Evolutionary conservation across 345 rosid genomes (phyloP).

Genomic region (Eucalyptus leucophloia): DNA sequence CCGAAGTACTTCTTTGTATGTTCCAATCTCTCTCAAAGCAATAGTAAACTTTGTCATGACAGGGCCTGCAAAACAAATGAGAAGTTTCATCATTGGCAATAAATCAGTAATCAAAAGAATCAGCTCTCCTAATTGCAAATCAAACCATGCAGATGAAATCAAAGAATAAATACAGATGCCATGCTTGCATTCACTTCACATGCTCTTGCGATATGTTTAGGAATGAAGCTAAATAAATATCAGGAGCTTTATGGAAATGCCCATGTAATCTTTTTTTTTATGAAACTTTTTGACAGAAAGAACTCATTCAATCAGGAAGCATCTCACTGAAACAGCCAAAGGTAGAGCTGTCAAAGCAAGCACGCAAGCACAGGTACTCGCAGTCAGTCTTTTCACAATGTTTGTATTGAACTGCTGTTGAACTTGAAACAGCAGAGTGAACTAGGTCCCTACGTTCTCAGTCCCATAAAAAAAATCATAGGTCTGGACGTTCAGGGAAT

Average conservation of each 20-base stretch:
- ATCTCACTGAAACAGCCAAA: not conserved
- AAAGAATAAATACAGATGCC: not conserved
- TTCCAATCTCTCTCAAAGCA: constrained; percentile 98
- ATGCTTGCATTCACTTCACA: not conserved
- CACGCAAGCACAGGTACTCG: not conserved
- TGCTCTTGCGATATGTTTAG: not conserved
- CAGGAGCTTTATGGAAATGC: not conserved
- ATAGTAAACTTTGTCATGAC: constrained; percentile 99
- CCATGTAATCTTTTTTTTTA: not conserved
- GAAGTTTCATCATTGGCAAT: not conserved
- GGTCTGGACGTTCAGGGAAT: not conserved
- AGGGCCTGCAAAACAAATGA: constrained; percentile 49
- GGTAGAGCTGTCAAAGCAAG: not conserved
- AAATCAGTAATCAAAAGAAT: not conserved
- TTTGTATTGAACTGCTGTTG: not conserved
- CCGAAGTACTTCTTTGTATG: constrained; percentile 95
- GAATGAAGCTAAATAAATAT: not conserved
- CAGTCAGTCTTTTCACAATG: not conserved
- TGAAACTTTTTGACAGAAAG: not conserved
- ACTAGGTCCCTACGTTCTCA: not conserved
- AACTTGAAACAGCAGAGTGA: not conserved
- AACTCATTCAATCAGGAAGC: not conserved
- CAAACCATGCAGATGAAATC: not conserved
- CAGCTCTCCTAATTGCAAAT: not conserved
- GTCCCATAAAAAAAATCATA: not conserved